Percentiles rank a stretch among this genome's conserved stretches.
Conservation (phyloP, 2,329 filamentous ascomycete species). For the Rutstroemia sp. region DNA sequence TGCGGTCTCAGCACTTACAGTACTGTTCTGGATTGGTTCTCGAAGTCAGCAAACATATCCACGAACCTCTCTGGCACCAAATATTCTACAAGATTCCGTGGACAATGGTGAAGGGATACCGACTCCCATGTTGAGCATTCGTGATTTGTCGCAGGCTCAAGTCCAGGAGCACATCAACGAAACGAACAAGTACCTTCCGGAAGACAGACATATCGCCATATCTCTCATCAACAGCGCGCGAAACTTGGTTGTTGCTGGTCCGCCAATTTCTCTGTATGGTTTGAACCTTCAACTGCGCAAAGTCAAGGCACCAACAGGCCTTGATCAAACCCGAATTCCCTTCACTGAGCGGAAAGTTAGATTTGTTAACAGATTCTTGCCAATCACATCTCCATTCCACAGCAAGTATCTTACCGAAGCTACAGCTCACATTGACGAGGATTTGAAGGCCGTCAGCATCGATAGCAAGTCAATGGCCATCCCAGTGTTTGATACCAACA, state of each 20-base stretch:
- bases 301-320: constrained; percentile 93
- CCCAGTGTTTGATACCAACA: constrained; percentile 84
- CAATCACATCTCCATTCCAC: constrained; percentile 97
- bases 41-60: constrained; percentile 97
- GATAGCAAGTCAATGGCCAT: constrained; percentile 68
- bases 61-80: constrained; percentile 84
- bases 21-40: constrained; percentile 97
- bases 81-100: constrained; percentile 83
- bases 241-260: constrained; percentile 94
- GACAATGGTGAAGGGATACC: constrained; percentile 93
- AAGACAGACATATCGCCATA: constrained; percentile 88
- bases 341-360: constrained; percentile 94
- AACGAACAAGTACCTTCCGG: constrained; percentile 91
- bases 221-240: constrained; percentile 95
- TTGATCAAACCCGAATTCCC: constrained; percentile 91
- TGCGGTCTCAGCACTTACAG: constrained; percentile 72
- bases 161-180: constrained; percentile 96
- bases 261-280: constrained; percentile 92
- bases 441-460: constrained; percentile 76
- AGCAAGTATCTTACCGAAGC: constrained; percentile 86
- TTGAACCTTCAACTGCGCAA: constrained; percentile 92
- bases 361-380: constrained; percentile 94
- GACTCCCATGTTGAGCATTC: constrained; percentile 96
- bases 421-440: constrained; percentile 74
- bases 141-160: constrained; percentile 78